phyloP scores from a whole-genome alignment of 371 early-diverging fungal species.

The Mortierella sp. region DNA sequence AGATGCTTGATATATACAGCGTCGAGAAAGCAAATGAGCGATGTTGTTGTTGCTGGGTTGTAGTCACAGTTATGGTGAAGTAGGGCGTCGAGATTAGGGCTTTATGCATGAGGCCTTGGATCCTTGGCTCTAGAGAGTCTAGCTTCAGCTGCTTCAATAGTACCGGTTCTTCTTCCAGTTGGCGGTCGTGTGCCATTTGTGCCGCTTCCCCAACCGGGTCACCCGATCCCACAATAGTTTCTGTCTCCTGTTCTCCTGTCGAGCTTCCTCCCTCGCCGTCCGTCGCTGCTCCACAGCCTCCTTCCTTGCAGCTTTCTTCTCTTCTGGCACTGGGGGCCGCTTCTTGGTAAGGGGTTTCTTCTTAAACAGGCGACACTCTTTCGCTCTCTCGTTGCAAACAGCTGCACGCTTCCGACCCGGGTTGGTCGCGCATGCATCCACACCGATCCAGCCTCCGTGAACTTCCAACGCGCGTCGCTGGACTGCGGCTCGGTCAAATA shows the following conservation, averaged over 20 bases:
- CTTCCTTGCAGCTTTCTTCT: not conserved
- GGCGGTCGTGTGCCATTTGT: conserved; percentile 1
- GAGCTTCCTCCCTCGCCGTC: not conserved
- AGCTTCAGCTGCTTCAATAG: not conserved
- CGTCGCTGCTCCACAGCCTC: not conserved
- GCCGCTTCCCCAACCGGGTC: not conserved
- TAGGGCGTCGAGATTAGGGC: too few species aligned
- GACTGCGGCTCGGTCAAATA: not conserved
- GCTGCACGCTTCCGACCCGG: not conserved
- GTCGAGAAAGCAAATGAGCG: too few species aligned
- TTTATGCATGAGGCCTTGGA: too few species aligned
- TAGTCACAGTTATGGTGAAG: too few species aligned
- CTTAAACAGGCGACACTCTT: not conserved
- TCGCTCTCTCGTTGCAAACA: not conserved
- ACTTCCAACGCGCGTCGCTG: conserved; percentile 3
- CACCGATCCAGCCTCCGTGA: not conserved
- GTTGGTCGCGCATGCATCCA: conserved; percentile 5
- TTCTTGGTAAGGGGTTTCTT: not conserved
- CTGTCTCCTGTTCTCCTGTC: not conserved
- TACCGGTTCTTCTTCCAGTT: conserved; percentile 1
- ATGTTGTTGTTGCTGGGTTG: too few species aligned
- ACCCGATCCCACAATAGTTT: not conserved
- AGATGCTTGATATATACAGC: too few species aligned
- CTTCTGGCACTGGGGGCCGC: not conserved
- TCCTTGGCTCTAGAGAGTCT: too few species aligned